These are phyloP conservation scores for Ceriops decandra DNA, from an alignment of 345 rosid species.

Conservation along the genomic window DNA sequence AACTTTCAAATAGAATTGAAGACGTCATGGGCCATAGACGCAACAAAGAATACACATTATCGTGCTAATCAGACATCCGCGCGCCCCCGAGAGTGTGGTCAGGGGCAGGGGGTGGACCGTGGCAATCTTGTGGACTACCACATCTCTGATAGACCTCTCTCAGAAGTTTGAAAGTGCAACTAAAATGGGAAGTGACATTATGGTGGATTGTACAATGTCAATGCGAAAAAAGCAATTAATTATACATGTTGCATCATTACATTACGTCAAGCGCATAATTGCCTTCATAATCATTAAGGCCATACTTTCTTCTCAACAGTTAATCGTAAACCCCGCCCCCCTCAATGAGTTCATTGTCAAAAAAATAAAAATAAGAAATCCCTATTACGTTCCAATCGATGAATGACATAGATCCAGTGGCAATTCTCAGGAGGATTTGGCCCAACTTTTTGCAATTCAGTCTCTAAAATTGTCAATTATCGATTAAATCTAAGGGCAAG, in stretches of 20 bases:
- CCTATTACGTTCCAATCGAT: not conserved
- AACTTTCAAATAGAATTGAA: too few species aligned
- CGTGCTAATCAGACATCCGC: too few species aligned
- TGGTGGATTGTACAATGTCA: not conserved
- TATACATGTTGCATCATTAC: not conserved
- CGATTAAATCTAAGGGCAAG: not conserved
- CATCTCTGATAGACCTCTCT: not conserved
- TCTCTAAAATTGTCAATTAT: not conserved
- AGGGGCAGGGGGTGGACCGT: too few species aligned
- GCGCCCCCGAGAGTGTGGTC: too few species aligned
- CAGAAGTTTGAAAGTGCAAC: not conserved
- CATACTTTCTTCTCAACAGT: constrained; percentile 13
- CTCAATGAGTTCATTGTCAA: not conserved
- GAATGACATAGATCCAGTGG: not conserved
- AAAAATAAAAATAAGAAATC: too few species aligned
- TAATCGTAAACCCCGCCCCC: not conserved
- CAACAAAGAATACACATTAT: too few species aligned
- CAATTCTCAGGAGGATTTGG: not conserved
- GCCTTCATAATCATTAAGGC: constrained; percentile 33
- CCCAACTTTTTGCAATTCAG: not conserved
- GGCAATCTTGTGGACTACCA: too few species aligned
- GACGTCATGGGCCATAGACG: too few species aligned
- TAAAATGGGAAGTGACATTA: constrained; percentile 8
- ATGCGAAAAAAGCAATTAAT: not conserved
- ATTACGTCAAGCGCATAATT: constrained; percentile 24